Conservation (phyloP, 2,329 filamentous ascomycete genomes). For the Beauveria varroae region DNA sequence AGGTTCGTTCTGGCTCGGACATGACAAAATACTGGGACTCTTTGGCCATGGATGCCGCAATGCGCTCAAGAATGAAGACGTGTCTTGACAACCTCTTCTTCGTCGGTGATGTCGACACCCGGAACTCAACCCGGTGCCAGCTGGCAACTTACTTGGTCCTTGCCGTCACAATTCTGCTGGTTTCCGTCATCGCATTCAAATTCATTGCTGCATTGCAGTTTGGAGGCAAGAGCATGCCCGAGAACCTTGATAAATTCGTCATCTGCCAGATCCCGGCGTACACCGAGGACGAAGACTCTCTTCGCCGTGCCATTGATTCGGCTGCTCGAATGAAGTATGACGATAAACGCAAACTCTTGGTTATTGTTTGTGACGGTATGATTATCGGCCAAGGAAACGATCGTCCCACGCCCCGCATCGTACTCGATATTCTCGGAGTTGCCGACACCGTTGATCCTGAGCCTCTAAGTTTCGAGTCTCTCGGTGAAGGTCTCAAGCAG, state of each 20-base stretch:
- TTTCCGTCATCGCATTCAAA: conserved; percentile 83
- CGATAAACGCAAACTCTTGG: conserved; percentile 92
- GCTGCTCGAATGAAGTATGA: conserved; percentile 94
- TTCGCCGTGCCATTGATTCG: conserved; percentile 94
- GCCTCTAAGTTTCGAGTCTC: conserved; percentile 89
- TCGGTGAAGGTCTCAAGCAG: conserved; percentile 92
- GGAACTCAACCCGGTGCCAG: conserved; percentile 75
- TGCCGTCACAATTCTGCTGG: conserved; percentile 73
- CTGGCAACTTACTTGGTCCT: conserved; percentile 89
- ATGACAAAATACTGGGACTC: conserved; percentile 76
- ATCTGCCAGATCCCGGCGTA: conserved; percentile 98
- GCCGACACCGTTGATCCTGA: conserved; percentile 91
- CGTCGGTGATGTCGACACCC: conserved; percentile 82
- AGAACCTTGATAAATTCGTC: conserved; percentile 96
- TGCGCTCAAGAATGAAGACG: conserved; percentile 62
- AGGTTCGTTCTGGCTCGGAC: conserved; percentile 66
- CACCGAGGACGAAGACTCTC: conserved; percentile 95
- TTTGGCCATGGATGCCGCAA: conserved; percentile 48
- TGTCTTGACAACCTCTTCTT: conserved; percentile 96
- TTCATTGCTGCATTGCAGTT: conserved; percentile 96
- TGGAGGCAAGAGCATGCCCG: conserved; percentile 79
- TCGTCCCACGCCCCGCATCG: conserved; percentile 87
- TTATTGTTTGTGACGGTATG: conserved; percentile 96
- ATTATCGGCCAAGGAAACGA: conserved; percentile 99
- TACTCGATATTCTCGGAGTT: conserved; percentile 93